A percentile compares a stretch with the other conserved stretches of the same genome.
phyloP scores from a whole-genome alignment of 371 early-diverging fungal species.

The Mucor piriformis region DNA sequence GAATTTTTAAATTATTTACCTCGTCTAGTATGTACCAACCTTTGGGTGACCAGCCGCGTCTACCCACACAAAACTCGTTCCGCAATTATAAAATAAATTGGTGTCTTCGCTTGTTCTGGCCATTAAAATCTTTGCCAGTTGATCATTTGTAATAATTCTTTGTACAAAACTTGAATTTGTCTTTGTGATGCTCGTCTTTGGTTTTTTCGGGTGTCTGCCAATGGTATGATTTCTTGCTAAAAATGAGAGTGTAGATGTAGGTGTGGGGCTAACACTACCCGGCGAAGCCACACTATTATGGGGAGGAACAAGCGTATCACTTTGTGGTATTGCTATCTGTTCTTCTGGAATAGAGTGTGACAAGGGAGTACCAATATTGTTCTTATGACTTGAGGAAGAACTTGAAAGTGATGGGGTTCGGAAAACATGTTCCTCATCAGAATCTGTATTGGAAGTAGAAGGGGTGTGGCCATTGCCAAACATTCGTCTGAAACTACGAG shows the following conservation, averaged over 20 bases:
- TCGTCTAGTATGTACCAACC: conserved; percentile 32
- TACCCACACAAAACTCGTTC: conserved; percentile 78
- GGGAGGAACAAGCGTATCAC: too few relatives aligned
- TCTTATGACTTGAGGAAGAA: conserved; percentile 29
- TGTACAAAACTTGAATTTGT: conserved; percentile 79
- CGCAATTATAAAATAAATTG: conserved; percentile 85
- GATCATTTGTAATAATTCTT: conserved; percentile 81
- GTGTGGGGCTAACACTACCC: conserved; percentile 10
- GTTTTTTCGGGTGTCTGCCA: conserved; percentile 36
- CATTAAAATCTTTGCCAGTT: conserved; percentile 78
- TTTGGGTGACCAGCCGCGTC: conserved; percentile 71
- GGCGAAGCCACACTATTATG: background rate
- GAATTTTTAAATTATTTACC: background rate
- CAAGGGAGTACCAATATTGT: conserved; percentile 9
- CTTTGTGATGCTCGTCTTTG: conserved; percentile 63
- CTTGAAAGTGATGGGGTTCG: conserved; percentile 37
- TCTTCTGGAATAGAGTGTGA: conserved; percentile 25
- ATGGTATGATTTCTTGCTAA: conserved; percentile 32
- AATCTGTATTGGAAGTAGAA: conserved; percentile 12
- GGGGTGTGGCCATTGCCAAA: conserved; percentile 12
- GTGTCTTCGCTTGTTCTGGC: conserved; percentile 70
- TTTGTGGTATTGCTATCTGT: conserved; percentile 3
- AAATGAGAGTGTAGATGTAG: conserved; percentile 38
- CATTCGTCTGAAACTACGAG: conserved; percentile 36
- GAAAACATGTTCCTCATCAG: conserved; percentile 31